Evolutionary conservation across 495 filamentous ascomycete species (phyloP).

Genomic region (Podospora fimiseda): DNA sequence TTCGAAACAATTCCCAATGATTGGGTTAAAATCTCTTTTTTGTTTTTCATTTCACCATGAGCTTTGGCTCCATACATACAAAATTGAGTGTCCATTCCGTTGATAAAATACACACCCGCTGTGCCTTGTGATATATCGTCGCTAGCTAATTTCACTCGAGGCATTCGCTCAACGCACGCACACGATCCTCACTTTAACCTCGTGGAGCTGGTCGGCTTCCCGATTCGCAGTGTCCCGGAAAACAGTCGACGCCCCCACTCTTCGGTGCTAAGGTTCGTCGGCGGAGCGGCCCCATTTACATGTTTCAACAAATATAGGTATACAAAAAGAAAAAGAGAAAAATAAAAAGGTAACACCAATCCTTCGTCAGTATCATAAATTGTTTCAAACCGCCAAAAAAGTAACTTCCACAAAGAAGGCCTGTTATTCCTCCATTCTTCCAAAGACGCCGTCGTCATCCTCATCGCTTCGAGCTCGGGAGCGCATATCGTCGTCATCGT

Average conservation of each 20-base stretch:
- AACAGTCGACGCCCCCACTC: slow-evolving; percentile 39
- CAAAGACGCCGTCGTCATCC: slow-evolving; percentile 92
- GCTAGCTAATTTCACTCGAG: slow-evolving; percentile 24
- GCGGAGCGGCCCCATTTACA: slow-evolving; percentile 48
- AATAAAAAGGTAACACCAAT: not conserved
- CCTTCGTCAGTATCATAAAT: slow-evolving; percentile 25
- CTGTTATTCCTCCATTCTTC: slow-evolving; percentile 80
- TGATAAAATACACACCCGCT: not conserved
- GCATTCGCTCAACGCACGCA: slow-evolving; percentile 52
- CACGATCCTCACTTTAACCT: slow-evolving; percentile 57
- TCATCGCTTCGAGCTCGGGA: slow-evolving; percentile 66
- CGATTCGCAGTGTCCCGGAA: not conserved
- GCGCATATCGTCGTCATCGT: slow-evolving; percentile 67
- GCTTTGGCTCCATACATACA: not conserved
- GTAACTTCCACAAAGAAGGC: no score
- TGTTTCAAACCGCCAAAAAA: no score
- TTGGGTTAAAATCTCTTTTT: not conserved
- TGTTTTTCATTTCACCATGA: not conserved
- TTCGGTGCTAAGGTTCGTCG: slow-evolving; percentile 52
- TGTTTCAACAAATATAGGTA: slow-evolving; percentile 38
- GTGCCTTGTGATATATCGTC: slow-evolving; percentile 7
- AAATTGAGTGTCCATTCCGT: not conserved
- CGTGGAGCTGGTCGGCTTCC: slow-evolving; percentile 37
- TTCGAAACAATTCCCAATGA: no score
- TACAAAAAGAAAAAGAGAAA: slow-evolving; percentile 35